A percentile compares a stretch with the other conserved stretches of the same genome.
These are phyloP conservation scores for Nicotiana rustica DNA, from an alignment of 305 asterid species.

Conservation along the genomic window DNA sequence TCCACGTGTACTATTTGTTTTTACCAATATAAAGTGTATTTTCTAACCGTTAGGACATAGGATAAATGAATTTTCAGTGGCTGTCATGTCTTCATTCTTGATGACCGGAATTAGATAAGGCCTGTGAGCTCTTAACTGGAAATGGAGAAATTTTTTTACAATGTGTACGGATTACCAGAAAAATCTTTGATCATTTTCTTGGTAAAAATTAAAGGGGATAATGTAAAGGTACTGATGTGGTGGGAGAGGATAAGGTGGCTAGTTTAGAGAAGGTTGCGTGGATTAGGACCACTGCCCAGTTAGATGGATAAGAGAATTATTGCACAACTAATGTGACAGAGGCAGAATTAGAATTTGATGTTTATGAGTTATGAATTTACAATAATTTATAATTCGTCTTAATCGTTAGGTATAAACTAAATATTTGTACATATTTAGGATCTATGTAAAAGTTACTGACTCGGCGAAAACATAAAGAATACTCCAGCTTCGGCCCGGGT, in stretches of 20 bases:
- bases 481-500: too few species aligned
- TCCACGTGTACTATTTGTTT: too few species aligned
- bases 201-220: neutral
- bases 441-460: too few species aligned
- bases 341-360: too few species aligned
- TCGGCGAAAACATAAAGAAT: too few species aligned
- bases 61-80: neutral
- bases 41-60: too few species aligned
- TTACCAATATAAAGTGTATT: too few species aligned
- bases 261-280: neutral
- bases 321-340: neutral
- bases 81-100: slow-evolving; percentile 6
- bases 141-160: neutral
- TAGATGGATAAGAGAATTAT: neutral
- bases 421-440: too few species aligned
- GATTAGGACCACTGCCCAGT: neutral
- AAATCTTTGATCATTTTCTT: neutral
- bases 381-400: too few species aligned
- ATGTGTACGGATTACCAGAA: neutral
- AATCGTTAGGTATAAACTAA: too few species aligned
- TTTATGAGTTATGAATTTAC: too few species aligned
- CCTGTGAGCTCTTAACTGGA: neutral
- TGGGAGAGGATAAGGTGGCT: neutral
- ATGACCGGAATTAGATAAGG: slow-evolving; percentile 5
- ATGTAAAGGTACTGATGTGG: neutral